Percentiles rank a stretch among this genome's conserved stretches.
Evolutionary conservation across 1,139 yeast genomes (phyloP).

Genomic region (Arxiozyma slooffiae): DNA sequence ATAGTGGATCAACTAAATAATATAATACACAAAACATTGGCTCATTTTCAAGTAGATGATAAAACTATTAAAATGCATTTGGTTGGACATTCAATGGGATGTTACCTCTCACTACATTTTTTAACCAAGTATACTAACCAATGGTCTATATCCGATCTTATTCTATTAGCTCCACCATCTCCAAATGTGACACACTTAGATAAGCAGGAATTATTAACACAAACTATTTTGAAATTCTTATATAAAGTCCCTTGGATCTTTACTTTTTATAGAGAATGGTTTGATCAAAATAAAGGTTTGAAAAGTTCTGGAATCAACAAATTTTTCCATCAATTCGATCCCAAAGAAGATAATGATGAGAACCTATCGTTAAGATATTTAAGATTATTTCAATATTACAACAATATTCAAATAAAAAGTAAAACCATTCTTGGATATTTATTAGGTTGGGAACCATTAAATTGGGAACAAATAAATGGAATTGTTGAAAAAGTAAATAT

Average conservation of each 20-base stretch:
- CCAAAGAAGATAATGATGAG: slow-evolving; percentile 6
- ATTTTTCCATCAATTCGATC: slow-evolving; percentile 16
- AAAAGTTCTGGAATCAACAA: slow-evolving; percentile 26
- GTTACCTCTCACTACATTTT: slow-evolving; percentile 21
- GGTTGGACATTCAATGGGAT: slow-evolving; percentile 30
- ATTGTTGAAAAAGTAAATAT: not conserved
- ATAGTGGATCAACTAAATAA: slow-evolving; percentile 11
- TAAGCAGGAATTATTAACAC: slow-evolving; percentile 10
- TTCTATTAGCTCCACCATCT: slow-evolving; percentile 23
- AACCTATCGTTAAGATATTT: slow-evolving; percentile 11
- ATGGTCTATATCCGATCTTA: slow-evolving; percentile 7
- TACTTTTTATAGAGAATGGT: slow-evolving; percentile 22
- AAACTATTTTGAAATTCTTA: slow-evolving; percentile 12
- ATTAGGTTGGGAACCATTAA: slow-evolving; percentile 24
- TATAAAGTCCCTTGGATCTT: slow-evolving; percentile 19
- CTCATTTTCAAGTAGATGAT: not conserved
- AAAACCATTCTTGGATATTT: slow-evolving; percentile 23
- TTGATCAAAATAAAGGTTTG: slow-evolving; percentile 27
- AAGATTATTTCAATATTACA: slow-evolving; percentile 24
- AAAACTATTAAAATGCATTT: slow-evolving; percentile 7
- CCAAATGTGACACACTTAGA: slow-evolving; percentile 14
- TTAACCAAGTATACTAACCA: slow-evolving; percentile 4
- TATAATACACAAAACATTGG: slow-evolving; percentile 1
- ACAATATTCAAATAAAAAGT: slow-evolving; percentile 24
- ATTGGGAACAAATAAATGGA: slow-evolving; percentile 15